Evolutionary conservation across 768 basidiomycete species (phyloP), one percentile per base, ranked within the genome.

Genomic region (Asterophora parasitica): DNA sequence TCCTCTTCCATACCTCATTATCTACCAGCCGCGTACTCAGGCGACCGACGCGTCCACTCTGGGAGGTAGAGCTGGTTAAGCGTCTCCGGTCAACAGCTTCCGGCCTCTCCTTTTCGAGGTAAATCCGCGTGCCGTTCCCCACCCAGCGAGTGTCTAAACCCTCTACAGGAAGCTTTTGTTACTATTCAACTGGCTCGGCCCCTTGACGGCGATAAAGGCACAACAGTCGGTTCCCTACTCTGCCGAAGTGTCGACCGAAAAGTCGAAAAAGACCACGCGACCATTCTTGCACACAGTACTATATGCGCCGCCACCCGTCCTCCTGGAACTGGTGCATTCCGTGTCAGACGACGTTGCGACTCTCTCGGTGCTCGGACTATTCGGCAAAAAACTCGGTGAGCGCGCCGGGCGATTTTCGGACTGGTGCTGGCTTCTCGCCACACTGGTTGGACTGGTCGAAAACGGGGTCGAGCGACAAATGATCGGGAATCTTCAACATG

Each of bases 391-490:
- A 42, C 65, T 76, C 1, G 90, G 90, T 13, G 74, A 78, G 42
- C 77, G 81, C 30, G 90, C 88, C 3, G 88, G 72, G 30, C 77
- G 80, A 9, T 81, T 90, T 58, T 81, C 89, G 1, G 81, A 92
- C 63, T 91, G 86, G 85, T 90, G 89, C 61, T 92, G 89, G 90
- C 75, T 92, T 53, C 67, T 86, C 23, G 73, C 83, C 12, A 92
- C 88, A 0, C 69, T 92, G 26, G 88, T 88, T 10, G 83, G 82
- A 40, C 70, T 92, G 4, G 88, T 92, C 6, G 88, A 92, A 68
- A 89, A 92, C 62, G 79, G 81, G 6, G 81, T 92, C 3, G 88
- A 92, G 62, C 73, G 84, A 57, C 75, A 80, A 53, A 77, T 92
- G 54, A 83, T 88, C 26, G 75, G 71, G 31, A 73, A 76, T 44